These are phyloP conservation scores for Fraxinus nigra DNA, from an alignment of 305 asterid genomes.

Conservation along the genomic window DNA sequence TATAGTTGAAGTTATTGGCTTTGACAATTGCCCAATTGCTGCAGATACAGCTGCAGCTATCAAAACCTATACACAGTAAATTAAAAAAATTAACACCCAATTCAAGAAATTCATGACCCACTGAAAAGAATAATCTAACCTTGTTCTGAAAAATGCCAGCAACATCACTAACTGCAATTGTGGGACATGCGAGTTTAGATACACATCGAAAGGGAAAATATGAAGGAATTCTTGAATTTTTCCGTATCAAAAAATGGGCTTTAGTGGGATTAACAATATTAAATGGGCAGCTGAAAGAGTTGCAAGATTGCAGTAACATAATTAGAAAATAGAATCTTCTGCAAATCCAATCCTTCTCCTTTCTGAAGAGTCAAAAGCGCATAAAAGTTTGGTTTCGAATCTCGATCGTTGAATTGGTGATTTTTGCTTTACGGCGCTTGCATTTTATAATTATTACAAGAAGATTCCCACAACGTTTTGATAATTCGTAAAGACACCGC, in stretches of 20 bases:
- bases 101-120: not conserved
- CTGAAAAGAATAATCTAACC: conserved; percentile 31
- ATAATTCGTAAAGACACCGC: not conserved
- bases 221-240: not conserved
- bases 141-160: conserved; percentile 66
- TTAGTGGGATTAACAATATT: conserved; percentile 6
- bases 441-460: not conserved
- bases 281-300: conserved; percentile 20
- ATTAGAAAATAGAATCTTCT: conserved; percentile 1
- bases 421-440: conserved; percentile 8
- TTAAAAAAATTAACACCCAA: not conserved
- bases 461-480: conserved; percentile 6
- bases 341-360: not conserved
- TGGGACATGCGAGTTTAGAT: conserved; percentile 30
- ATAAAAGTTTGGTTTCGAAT: not conserved
- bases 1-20: conserved; percentile 63
- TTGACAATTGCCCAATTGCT: conserved; percentile 73
- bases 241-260: conserved; percentile 5
- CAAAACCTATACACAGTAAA: conserved; percentile 51
- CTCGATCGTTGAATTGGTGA: not conserved
- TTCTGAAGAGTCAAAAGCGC: not conserved
- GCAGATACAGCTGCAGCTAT: conserved; percentile 71
- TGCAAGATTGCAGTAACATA: conserved; percentile 34
- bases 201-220: conserved; percentile 30
- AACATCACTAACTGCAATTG: conserved; percentile 32